Percentiles rank a stretch among this genome's conserved stretches.
Conservation (phyloP, 202 grass and related monocot genomes). For the Carex arenaria region DNA sequence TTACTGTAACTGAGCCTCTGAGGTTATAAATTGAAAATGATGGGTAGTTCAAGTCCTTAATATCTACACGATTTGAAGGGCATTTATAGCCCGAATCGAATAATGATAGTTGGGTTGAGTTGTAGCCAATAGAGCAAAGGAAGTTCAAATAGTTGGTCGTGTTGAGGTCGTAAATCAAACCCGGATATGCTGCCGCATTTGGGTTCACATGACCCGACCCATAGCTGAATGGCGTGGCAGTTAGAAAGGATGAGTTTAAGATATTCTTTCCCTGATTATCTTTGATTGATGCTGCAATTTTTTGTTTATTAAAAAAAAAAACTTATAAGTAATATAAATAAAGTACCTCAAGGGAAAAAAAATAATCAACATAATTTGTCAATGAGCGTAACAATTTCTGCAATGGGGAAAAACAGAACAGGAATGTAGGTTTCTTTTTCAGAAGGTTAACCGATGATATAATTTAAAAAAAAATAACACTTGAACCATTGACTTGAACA, state of each 20-base stretch:
- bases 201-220: constrained; percentile 65
- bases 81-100: constrained; percentile 59
- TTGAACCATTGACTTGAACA: background rate
- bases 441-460: background rate
- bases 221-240: constrained; percentile 46
- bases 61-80: constrained; percentile 26
- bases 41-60: constrained; percentile 74
- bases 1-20: constrained; percentile 20
- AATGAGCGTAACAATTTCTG: background rate
- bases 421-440: background rate
- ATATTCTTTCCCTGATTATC: constrained; percentile 46
- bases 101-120: constrained; percentile 27
- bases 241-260: constrained; percentile 33
- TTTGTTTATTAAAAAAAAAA: background rate
- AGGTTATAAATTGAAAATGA: constrained; percentile 52
- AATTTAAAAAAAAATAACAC: background rate
- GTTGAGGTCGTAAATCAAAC: constrained; percentile 64
- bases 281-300: constrained; percentile 32
- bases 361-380: background rate
- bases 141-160: constrained; percentile 56
- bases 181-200: constrained; percentile 41
- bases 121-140: constrained; percentile 60
- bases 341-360: background rate
- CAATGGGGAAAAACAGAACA: background rate
- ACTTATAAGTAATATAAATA: background rate